Evolutionary conservation across 345 rosid species (phyloP).

Genomic region (Sisymbrium irio): DNA sequence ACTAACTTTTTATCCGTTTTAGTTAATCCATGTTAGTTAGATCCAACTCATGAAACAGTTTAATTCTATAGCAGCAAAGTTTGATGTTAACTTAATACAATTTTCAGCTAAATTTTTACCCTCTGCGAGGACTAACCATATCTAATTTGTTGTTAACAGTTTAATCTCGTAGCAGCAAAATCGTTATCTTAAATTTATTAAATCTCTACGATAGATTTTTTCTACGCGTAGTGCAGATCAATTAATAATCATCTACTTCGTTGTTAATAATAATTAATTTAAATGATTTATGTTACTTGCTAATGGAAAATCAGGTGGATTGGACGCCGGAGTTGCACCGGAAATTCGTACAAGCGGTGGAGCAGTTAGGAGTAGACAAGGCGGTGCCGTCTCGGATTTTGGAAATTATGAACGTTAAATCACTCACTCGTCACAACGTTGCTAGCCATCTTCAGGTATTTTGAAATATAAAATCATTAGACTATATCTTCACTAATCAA

Average conservation of each 20-base stretch:
- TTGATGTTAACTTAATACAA: not conserved
- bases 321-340: constrained; percentile 97
- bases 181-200: not conserved
- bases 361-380: constrained; percentile 91
- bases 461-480: not conserved
- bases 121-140: not conserved
- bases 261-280: not conserved
- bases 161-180: not conserved
- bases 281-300: not conserved
- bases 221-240: no score
- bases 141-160: not conserved
- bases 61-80: not conserved
- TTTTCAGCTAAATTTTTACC: no score
- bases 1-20: no score
- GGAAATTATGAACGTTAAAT: constrained; percentile 82
- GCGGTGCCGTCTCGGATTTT: constrained; percentile 95
- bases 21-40: no score
- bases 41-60: not conserved
- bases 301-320: constrained; percentile 61
- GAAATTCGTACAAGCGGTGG: constrained; percentile 93
- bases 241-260: not conserved
- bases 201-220: not conserved
- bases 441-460: constrained; percentile 96
- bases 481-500: not conserved
- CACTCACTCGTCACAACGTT: constrained; percentile 95